These are phyloP conservation scores for Cladosporium sp. DNA, from an alignment of 2,329 filamentous ascomycete genomes.

Conservation along the genomic window DNA sequence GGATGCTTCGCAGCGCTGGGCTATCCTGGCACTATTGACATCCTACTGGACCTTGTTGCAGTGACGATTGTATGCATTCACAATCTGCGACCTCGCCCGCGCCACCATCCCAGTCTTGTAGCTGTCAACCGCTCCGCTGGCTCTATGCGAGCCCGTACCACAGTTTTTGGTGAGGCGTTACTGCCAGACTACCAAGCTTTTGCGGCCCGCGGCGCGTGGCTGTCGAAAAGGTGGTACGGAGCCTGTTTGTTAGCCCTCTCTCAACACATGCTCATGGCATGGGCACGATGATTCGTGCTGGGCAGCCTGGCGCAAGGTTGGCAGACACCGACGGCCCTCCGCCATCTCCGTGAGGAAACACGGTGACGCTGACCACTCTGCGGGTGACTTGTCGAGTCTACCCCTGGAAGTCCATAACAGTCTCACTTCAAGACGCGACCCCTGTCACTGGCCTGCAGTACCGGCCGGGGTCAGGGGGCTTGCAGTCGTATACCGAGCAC, in stretches of 20 bases:
- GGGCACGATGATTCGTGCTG: constrained; percentile 8
- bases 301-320: neutral
- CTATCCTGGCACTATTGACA: constrained; percentile 4
- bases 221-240: neutral
- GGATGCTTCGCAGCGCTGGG: neutral
- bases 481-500: neutral
- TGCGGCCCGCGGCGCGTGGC: constrained; percentile 8
- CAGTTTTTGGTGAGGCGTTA: constrained; percentile 5
- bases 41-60: neutral
- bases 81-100: neutral
- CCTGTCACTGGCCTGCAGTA: constrained; percentile 8
- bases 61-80: neutral
- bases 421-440: neutral
- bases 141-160: neutral
- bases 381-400: neutral
- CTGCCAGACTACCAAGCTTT: constrained; percentile 5
- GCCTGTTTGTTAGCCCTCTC: neutral
- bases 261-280: constrained; percentile 6
- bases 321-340: constrained; percentile 5
- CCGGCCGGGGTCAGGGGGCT: neutral
- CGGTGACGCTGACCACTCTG: constrained; percentile 2
- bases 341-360: constrained; percentile 12
- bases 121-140: neutral
- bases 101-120: neutral
- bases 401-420: neutral